A percentile compares a stretch with the other conserved stretches of the same genome.
Evolutionary conservation across 2,329 filamentous ascomycete species (phyloP).

Genomic region (Talaromyces sp.): DNA sequence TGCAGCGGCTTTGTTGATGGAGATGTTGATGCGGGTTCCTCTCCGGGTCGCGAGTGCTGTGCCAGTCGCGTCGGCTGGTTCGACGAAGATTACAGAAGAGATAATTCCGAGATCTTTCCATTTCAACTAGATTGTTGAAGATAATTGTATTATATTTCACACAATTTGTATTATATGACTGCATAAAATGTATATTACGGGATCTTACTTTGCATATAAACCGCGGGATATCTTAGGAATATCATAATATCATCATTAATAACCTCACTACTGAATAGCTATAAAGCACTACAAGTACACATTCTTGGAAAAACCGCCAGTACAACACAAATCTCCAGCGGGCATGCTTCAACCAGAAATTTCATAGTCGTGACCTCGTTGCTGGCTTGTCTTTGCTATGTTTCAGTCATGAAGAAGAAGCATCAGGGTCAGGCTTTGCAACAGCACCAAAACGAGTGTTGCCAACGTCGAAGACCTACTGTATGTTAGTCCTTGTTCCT

Average conservation of each 20-base stretch:
- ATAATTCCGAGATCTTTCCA: slow-evolving; percentile 14
- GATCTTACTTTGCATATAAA: not conserved
- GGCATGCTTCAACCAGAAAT: not conserved
- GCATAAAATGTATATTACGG: slow-evolving; percentile 9
- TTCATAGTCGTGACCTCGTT: not conserved
- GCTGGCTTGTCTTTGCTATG: not conserved
- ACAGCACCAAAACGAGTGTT: slow-evolving; percentile 59
- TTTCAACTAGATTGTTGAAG: slow-evolving; percentile 8
- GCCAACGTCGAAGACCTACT: slow-evolving; percentile 61
- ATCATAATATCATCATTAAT: slow-evolving; percentile 8
- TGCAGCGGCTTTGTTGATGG: slow-evolving; percentile 68
- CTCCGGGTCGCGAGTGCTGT: slow-evolving; percentile 19
- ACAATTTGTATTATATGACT: not conserved
- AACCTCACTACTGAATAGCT: not conserved
- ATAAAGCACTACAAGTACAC: not conserved
- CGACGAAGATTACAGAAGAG: slow-evolving; percentile 20
- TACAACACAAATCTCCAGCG: not conserved
- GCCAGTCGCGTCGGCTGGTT: slow-evolving; percentile 11
- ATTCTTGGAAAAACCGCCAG: not conserved
- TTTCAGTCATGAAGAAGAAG: slow-evolving; percentile 9
- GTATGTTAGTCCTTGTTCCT: slow-evolving; percentile 16
- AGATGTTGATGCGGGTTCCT: slow-evolving; percentile 39
- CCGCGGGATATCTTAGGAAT: not conserved
- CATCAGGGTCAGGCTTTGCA: slow-evolving; percentile 36
- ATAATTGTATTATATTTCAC: slow-evolving; percentile 14